Evolutionary conservation across 768 basidiomycete genomes (phyloP).

Genomic region (Agaricus blazei): DNA sequence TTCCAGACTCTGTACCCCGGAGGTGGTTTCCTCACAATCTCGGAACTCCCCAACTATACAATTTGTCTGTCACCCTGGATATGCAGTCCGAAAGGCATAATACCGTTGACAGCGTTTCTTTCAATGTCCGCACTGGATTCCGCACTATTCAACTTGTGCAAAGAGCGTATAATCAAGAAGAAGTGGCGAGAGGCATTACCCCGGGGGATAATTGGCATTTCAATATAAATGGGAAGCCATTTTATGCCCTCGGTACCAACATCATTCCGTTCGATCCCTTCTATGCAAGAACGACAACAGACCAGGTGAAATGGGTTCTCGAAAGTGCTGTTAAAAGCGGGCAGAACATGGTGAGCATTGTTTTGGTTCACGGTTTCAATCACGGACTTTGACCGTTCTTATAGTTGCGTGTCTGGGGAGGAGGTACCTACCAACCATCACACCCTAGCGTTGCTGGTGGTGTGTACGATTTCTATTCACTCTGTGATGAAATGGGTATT

Average conservation of each 20-base stretch:
- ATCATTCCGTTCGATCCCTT: conserved; percentile 61
- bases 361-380: neutral
- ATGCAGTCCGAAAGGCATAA: conserved; percentile 13
- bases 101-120: conserved; percentile 22
- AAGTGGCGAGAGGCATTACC: conserved; percentile 45
- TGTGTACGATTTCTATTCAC: conserved; percentile 50
- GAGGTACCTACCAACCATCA: conserved; percentile 48
- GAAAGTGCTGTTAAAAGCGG: conserved; percentile 50
- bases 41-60: conserved; percentile 50
- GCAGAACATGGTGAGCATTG: conserved; percentile 51
- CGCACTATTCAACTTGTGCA: conserved; percentile 54
- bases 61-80: conserved; percentile 38
- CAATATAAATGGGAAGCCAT: conserved; percentile 50
- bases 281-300: conserved; percentile 45
- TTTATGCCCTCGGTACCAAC: conserved; percentile 52
- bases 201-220: conserved; percentile 62
- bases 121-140: conserved; percentile 48
- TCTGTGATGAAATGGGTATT: conserved; percentile 58
- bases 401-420: conserved; percentile 57
- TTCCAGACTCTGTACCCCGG: conserved; percentile 40
- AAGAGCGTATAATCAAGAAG: conserved; percentile 38
- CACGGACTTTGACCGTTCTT: neutral
- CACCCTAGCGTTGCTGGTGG: conserved; percentile 33
- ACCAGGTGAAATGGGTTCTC: conserved; percentile 48
- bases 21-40: conserved; percentile 55